phyloP scores from a whole-genome alignment of 1,284 basidiomycete genomes.

The Puccinia hordei region DNA sequence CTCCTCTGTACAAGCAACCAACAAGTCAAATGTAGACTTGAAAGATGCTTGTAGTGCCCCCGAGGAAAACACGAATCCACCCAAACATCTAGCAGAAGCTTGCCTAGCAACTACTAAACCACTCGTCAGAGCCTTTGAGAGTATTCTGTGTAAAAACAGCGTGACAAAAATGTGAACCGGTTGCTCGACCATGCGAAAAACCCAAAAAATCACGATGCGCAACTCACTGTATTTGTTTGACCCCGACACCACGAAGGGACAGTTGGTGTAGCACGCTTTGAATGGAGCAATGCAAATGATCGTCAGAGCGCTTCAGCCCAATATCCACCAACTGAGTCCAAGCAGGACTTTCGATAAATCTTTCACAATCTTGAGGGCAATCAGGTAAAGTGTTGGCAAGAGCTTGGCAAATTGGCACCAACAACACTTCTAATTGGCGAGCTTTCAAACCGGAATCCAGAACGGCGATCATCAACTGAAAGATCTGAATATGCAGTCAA shows the following conservation, averaged over 20 bases:
- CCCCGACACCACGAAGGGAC: slow-evolving; percentile 27
- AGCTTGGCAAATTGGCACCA: slow-evolving; percentile 35
- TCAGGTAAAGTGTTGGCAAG: slow-evolving; percentile 31
- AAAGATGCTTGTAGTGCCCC: slow-evolving; percentile 1
- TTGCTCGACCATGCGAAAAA: background rate
- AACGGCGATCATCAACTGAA: slow-evolving; percentile 22
- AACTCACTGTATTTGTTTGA: slow-evolving; percentile 28
- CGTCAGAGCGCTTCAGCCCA: slow-evolving; percentile 41
- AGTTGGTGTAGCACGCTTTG: slow-evolving; percentile 22
- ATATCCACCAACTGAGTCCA: slow-evolving; percentile 33
- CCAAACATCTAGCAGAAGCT: slow-evolving; percentile 38
- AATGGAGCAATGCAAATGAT: slow-evolving; percentile 31
- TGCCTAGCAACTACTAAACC: slow-evolving; percentile 38
- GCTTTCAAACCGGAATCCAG: slow-evolving; percentile 14
- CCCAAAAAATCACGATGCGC: background rate
- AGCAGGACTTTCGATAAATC: slow-evolving; percentile 21
- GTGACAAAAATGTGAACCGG: background rate
- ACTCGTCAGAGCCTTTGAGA: slow-evolving; percentile 14
- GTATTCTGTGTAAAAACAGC: slow-evolving; percentile 2
- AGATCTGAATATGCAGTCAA: slow-evolving; percentile 11
- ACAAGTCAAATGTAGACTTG: slow-evolving; percentile 7
- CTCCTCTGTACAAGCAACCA: slow-evolving; percentile 14
- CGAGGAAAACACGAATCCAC: slow-evolving; percentile 31
- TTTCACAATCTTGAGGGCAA: slow-evolving; percentile 1
- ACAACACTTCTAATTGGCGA: slow-evolving; percentile 8